phyloP scores from a whole-genome alignment of 306 rosid genomes.

The Canavalia gladiata region DNA sequence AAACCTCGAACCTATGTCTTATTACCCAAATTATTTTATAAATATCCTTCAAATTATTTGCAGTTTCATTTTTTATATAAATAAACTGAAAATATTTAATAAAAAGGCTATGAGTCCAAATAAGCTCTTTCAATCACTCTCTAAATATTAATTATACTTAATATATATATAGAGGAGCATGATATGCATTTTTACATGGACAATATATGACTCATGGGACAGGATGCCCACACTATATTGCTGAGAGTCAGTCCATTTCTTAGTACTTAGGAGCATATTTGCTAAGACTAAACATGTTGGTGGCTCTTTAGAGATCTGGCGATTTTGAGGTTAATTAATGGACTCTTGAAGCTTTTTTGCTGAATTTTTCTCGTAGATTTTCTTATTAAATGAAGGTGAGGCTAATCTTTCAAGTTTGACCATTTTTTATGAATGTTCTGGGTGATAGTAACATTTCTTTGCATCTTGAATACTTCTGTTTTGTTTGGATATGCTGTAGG shows the following conservation, averaged over 20 bases:
- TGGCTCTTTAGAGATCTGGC: neutral
- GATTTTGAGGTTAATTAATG: constrained; percentile 12
- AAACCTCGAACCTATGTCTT: no score
- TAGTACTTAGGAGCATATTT: neutral
- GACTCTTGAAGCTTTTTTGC: neutral
- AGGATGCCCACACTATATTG: neutral
- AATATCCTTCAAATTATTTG: no score
- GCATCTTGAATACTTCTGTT: neutral
- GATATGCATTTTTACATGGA: neutral
- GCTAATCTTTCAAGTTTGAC: constrained; percentile 1
- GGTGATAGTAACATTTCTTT: neutral
- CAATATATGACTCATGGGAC: neutral
- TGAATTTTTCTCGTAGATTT: neutral
- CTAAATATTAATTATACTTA: no score
- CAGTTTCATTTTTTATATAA: no score
- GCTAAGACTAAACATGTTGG: neutral
- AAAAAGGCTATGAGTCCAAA: no score
- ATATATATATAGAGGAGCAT: no score
- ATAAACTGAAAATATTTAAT: no score
- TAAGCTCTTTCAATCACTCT: no score
- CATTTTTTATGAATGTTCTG: neutral
- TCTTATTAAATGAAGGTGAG: constrained; percentile 6
- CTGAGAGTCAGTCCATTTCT: neutral
- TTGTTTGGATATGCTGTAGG: constrained; percentile 54
- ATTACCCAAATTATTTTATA: no score